Percentiles rank a stretch among this genome's conserved stretches.
phyloP scores from a whole-genome alignment of 1,139 yeast genomes.

The Diutina sp. region DNA sequence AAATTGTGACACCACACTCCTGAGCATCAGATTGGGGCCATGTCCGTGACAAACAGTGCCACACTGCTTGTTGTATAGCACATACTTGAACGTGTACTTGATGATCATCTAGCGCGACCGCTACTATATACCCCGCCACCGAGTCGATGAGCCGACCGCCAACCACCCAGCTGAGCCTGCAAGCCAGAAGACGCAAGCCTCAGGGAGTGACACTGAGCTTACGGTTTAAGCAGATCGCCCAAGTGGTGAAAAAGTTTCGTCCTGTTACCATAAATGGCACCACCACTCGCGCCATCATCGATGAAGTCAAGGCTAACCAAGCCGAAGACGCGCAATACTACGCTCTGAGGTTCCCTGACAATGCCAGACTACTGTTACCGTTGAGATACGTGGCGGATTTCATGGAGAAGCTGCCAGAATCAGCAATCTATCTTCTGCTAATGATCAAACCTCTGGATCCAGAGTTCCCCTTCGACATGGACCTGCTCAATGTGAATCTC shows the following conservation, averaged over 20 bases:
- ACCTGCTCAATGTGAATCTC: constrained; percentile 35
- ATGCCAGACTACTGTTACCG: constrained; percentile 4
- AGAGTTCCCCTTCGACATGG: constrained; percentile 58
- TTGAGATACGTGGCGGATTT: constrained; percentile 1
- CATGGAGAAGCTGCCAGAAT: constrained; percentile 4
- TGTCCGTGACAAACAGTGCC: not conserved
- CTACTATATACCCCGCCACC: not conserved
- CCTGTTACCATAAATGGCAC: constrained; percentile 9
- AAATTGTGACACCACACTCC: not conserved
- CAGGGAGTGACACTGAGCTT: not conserved
- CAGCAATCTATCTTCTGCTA: constrained; percentile 21
- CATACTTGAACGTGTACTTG: not conserved
- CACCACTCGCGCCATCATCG: constrained; percentile 6
- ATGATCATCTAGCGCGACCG: not conserved
- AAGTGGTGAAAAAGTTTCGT: constrained; percentile 5
- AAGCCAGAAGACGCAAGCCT: not conserved
- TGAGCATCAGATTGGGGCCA: not conserved
- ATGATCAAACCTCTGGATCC: constrained; percentile 52
- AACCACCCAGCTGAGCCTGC: not conserved
- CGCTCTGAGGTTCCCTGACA: constrained; percentile 4
- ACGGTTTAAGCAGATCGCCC: constrained; percentile 4
- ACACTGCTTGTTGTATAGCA: not conserved
- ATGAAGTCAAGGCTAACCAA: constrained; percentile 2
- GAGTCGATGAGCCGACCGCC: not conserved
- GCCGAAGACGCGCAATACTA: constrained; percentile 2